Conservation (phyloP, 2,329 filamentous ascomycete species). For the Hypoxylon sp. region DNA sequence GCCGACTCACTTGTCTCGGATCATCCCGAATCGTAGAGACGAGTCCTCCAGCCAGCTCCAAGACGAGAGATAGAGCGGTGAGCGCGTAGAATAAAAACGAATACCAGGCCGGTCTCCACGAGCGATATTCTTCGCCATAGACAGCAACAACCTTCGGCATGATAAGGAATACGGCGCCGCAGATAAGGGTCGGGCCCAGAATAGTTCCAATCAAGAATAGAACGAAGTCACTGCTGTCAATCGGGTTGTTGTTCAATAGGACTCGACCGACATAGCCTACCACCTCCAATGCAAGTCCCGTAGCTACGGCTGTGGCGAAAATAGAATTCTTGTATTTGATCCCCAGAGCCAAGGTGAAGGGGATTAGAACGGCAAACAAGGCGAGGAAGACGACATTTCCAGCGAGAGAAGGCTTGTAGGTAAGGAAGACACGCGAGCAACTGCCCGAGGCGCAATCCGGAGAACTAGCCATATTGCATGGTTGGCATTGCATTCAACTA, state of each 20-base stretch:
- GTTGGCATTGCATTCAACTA: conserved; percentile 36
- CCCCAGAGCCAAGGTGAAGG: conserved; percentile 58
- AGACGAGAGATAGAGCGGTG: conserved; percentile 47
- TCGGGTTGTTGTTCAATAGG: conserved; percentile 57
- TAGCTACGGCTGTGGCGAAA: conserved; percentile 60
- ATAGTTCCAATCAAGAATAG: conserved; percentile 64
- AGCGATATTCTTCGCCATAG: conserved; percentile 62
- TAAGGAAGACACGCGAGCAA: conserved; percentile 54
- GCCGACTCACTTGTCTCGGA: conserved; percentile 56
- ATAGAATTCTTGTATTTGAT: conserved; percentile 58
- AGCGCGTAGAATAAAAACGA: conserved; percentile 49
- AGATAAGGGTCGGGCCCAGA: conserved; percentile 64
- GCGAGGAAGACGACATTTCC: conserved; percentile 61
- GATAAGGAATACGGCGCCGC: conserved; percentile 61
- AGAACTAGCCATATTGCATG: conserved; percentile 47
- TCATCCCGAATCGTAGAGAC: conserved; percentile 58
- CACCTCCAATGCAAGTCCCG: conserved; percentile 61
- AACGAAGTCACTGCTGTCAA: conserved; percentile 58
- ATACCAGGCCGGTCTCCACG: conserved; percentile 55
- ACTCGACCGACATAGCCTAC: conserved; percentile 64
- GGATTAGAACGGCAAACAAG: conserved; percentile 59
- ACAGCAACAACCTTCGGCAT: conserved; percentile 64
- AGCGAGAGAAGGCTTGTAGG: conserved; percentile 56
- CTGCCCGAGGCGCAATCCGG: conserved; percentile 40
- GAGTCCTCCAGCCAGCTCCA: conserved; percentile 61